Evolutionary conservation across 2,329 filamentous ascomycete genomes (phyloP).

Genomic region (Aspergillus sp.): DNA sequence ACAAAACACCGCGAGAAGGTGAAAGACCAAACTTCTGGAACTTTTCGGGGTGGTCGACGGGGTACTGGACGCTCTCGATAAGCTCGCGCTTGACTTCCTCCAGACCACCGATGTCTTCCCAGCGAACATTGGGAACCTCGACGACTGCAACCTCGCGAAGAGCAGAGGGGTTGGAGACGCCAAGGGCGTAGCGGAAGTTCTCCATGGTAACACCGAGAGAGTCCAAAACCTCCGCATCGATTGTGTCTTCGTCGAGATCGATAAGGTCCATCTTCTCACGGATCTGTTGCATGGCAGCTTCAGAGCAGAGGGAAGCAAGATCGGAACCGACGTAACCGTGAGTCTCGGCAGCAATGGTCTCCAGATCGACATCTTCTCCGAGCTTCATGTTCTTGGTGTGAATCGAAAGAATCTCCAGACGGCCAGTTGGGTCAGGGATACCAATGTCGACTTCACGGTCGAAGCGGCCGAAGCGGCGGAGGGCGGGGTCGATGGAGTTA

Average conservation of each 20-base stretch:
- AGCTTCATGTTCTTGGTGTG: constrained; percentile 99
- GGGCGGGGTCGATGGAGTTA: constrained; percentile 96
- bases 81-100: constrained; percentile 99
- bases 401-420: constrained; percentile 97
- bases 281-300: constrained; percentile 99
- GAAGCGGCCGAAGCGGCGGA: constrained; percentile 97
- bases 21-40: constrained; percentile 99
- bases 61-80: constrained; percentile 98
- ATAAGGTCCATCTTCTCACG: constrained; percentile 99
- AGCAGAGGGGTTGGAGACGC: constrained; percentile 96
- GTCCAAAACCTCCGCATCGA: constrained; percentile 96
- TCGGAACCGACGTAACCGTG: constrained; percentile 99
- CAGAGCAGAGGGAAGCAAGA: constrained; percentile 95
- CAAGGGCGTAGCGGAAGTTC: constrained; percentile 98
- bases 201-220: constrained; percentile 99
- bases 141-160: constrained; percentile 98
- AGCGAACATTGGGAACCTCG: constrained; percentile 98
- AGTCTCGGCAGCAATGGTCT: constrained; percentile 94
- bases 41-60: constrained; percentile 98
- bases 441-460: constrained; percentile 98
- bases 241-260: constrained; percentile 97
- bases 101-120: constrained; percentile 99
- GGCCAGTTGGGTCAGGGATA: constrained; percentile 94
- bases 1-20: constrained; percentile 95
- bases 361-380: constrained; percentile 91